phyloP scores from a whole-genome alignment of 1,284 basidiomycete species.

The Naganishia albida region DNA sequence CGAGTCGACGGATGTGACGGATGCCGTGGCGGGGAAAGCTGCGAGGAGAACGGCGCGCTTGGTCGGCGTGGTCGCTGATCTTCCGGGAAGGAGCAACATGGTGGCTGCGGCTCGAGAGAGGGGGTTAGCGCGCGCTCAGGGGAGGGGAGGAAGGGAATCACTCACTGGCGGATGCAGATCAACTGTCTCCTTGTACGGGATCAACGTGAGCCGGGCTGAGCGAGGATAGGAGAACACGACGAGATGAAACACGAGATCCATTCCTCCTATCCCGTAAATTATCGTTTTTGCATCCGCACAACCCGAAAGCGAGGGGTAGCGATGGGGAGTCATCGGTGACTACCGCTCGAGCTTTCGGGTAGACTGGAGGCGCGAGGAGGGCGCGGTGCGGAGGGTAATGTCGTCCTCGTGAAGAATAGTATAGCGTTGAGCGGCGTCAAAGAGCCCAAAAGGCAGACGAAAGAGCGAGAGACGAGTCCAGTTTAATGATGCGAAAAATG shows the following conservation, averaged over 20 bases:
- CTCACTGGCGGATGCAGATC: not conserved
- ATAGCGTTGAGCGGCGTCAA: no score
- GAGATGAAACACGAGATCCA: not conserved
- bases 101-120: slow-evolving; percentile 27
- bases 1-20: slow-evolving; percentile 72
- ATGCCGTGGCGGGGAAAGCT: slow-evolving; percentile 57
- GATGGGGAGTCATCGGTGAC: not conserved
- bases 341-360: not conserved
- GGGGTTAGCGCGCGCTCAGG: no score
- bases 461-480: no score
- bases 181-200: not conserved
- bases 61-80: slow-evolving; percentile 67
- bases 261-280: no score
- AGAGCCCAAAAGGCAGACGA: no score
- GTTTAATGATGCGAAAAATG: not conserved
- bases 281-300: not conserved
- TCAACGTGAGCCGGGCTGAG: not conserved
- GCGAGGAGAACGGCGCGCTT: slow-evolving; percentile 71
- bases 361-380: no score
- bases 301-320: not conserved
- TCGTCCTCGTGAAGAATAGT: no score
- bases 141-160: no score
- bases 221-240: not conserved
- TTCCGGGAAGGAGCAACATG: slow-evolving; percentile 63
- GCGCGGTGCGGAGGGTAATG: no score